Base-by-base conservation (phyloP, 805 yeast species). In the Starmerella bacillaris region DNA sequence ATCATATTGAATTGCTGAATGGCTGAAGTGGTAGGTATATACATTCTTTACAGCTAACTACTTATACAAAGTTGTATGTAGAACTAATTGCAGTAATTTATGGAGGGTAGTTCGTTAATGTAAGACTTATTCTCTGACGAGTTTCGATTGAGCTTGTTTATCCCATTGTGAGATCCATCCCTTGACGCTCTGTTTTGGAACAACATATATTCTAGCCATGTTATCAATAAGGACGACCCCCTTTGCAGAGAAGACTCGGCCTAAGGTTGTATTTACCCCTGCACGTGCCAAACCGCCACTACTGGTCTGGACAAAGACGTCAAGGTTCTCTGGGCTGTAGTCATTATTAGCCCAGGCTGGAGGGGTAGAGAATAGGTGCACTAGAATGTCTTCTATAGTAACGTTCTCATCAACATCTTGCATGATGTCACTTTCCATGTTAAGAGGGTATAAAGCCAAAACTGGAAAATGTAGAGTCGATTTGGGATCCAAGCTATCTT, bases 391-490 rank as follows among this genome's bases (percentile, higher is more conserved):
- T 4, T 54, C 49, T 0, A 86, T 71, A 0, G 86, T 67, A 1
- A 74, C 63, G 24, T 73, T 56, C 54, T 83, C 94, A 39, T 86
- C 70, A 4, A 77, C 67, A 40, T 73, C 74, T 2, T 73, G 78
- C 27, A 86, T 61, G 46, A 74, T 74, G 54, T 86, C 95, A 46
- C 82, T 78, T 52, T 80, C 89, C 53, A 77, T 76, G 3, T 70
- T 70, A 2, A 83, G 68, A 17, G 96, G 95, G 47, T 82, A 86
- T 38, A 84, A 55, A 3, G 80, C 60, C 60, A 76, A 62, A 0
- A 84, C 77, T 0, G 95, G 94, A 45, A 82, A 65, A n/a, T 77
- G 64, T 31, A 86, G 58, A 49, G 78, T 84, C 0, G 93, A 74
- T 46, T 77, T 42, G 62, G 65, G 56, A 29, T 57, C 57, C 26